phyloP scores from a whole-genome alignment of 2,329 filamentous ascomycete genomes.

The Sarocladium brachiariae region DNA sequence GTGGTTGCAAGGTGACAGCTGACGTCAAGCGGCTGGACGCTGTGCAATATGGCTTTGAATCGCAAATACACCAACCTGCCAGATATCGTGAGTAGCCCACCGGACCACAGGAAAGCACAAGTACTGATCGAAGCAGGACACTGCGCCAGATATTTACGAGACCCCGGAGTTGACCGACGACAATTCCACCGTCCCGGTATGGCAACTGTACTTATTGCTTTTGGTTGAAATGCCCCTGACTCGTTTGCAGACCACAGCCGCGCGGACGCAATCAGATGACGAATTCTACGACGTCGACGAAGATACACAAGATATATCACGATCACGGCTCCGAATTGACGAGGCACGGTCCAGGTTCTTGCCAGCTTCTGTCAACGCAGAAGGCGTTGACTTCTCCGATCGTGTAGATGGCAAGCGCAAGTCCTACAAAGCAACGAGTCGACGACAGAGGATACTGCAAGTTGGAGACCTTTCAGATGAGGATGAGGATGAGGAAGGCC shows the following conservation, averaged over 20 bases:
- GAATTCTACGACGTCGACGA: conserved; percentile 58
- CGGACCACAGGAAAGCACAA: conserved; percentile 13
- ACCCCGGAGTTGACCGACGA: conserved; percentile 90
- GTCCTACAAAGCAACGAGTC: conserved; percentile 71
- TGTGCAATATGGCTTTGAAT: conserved; percentile 57
- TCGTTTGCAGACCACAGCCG: conserved; percentile 43
- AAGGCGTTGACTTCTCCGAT: conserved; percentile 82
- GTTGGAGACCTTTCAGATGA: conserved; percentile 71
- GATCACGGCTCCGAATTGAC: conserved; percentile 66
- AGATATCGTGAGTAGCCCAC: conserved; percentile 54
- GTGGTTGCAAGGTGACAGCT: not conserved
- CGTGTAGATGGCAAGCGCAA: conserved; percentile 75
- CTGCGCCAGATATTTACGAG: conserved; percentile 92
- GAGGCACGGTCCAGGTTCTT: conserved; percentile 76
- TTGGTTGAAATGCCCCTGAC: conserved; percentile 17
- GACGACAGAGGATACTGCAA: conserved; percentile 55
- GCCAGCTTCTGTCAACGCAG: conserved; percentile 67
- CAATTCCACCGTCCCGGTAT: conserved; percentile 74
- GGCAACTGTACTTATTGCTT: conserved; percentile 21
- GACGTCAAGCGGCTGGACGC: not conserved
- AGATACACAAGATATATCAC: conserved; percentile 63
- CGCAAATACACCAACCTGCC: conserved; percentile 78
- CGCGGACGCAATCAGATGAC: conserved; percentile 52
- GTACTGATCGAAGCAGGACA: conserved; percentile 53
- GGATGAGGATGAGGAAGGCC: conserved; percentile 63